These are phyloP conservation scores for Salvia splendens DNA, from an alignment of 257 asterid species.

Conservation along the genomic window DNA sequence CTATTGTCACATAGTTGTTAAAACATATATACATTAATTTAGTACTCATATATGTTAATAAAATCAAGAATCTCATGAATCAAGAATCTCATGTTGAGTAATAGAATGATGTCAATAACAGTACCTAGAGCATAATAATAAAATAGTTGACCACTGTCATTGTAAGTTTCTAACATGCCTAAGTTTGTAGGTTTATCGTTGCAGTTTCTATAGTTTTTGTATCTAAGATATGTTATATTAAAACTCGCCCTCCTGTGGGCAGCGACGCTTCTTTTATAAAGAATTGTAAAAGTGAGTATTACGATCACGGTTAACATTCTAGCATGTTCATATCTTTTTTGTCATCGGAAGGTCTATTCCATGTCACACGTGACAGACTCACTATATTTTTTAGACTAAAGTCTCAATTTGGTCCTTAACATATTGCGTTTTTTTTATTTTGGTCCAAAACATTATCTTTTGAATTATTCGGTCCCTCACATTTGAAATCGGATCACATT, in stretches of 20 bases:
- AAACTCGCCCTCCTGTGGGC: background rate
- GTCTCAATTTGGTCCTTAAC: no score
- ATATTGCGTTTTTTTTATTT: no score
- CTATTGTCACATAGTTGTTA: background rate
- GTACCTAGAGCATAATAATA: background rate
- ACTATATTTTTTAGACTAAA: no score
- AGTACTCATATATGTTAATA: slow-evolving; percentile 20
- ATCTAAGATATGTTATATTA: slow-evolving; percentile 24
- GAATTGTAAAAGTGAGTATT: background rate
- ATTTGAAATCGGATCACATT: no score
- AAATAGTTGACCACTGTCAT: slow-evolving; percentile 9
- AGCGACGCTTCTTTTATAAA: no score
- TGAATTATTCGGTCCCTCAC: no score
- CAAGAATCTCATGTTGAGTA: background rate
- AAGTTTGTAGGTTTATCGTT: background rate
- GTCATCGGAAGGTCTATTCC: background rate
- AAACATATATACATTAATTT: background rate
- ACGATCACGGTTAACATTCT: background rate
- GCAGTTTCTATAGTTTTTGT: background rate
- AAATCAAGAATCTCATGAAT: no score
- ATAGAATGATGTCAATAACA: background rate
- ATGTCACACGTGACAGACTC: background rate
- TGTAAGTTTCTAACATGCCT: background rate
- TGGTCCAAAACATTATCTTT: no score
- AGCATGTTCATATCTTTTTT: background rate